A percentile compares a stretch with the other conserved stretches of the same genome.
phyloP scores from a whole-genome alignment of 2,329 filamentous ascomycete species.

The Colletotrichum sidae region DNA sequence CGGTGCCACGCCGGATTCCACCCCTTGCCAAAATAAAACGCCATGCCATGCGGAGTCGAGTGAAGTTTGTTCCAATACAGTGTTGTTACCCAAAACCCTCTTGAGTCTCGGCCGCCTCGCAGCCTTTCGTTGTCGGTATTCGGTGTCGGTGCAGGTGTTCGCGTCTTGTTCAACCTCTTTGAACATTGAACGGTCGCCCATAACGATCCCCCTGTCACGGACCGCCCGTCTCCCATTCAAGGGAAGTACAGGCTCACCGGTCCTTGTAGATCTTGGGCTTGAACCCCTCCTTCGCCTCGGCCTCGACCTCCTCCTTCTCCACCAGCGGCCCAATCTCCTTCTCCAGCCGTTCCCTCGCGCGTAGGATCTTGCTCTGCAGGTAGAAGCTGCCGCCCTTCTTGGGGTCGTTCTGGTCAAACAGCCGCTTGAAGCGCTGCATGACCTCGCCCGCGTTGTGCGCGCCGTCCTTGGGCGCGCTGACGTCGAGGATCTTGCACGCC shows the following conservation, averaged over 20 bases:
- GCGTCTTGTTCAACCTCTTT: not conserved
- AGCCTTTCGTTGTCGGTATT: not conserved
- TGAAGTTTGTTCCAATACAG: slow-evolving; percentile 39
- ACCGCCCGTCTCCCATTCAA: too few species aligned
- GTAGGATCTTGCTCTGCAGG: slow-evolving; percentile 94
- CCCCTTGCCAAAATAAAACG: slow-evolving; percentile 32
- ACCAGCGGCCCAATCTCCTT: slow-evolving; percentile 80
- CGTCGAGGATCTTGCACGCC: slow-evolving; percentile 96
- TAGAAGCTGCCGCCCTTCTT: slow-evolving; percentile 98
- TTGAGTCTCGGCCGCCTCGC: not conserved
- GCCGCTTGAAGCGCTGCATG: slow-evolving; percentile 88
- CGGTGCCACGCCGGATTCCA: slow-evolving; percentile 33
- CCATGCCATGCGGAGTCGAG: slow-evolving; percentile 41
- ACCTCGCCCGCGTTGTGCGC: slow-evolving; percentile 83
- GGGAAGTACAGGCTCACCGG: slow-evolving; percentile 33
- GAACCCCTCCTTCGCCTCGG: slow-evolving; percentile 86
- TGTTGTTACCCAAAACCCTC: slow-evolving; percentile 10
- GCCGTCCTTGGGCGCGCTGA: slow-evolving; percentile 85
- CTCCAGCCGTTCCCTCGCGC: slow-evolving; percentile 93
- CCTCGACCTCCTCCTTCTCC: slow-evolving; percentile 78
- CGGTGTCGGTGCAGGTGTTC: not conserved
- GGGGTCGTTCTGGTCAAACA: slow-evolving; percentile 95
- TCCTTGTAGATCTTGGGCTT: slow-evolving; percentile 97
- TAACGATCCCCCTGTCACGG: not conserved
- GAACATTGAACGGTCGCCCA: not conserved